Evolutionary conservation across 2,329 filamentous ascomycete genomes (phyloP), one percentile per base, ranked within the genome.

Genomic region (Simplicillium aogashimaense): DNA sequence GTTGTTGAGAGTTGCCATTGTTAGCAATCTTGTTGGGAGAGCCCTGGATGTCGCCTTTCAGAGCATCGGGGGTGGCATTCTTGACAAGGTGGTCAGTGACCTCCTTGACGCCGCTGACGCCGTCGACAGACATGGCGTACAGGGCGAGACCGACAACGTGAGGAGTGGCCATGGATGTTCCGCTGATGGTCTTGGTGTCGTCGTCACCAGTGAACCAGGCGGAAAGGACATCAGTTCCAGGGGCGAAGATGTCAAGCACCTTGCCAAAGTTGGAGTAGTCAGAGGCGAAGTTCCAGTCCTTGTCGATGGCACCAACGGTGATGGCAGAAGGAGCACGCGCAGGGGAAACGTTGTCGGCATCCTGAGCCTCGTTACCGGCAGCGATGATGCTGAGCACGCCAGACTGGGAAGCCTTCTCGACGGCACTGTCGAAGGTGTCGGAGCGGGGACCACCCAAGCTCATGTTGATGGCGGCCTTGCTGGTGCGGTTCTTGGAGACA

Each of bases 91-190:
- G 59, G 44, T 53, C 45, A 40, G 60, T 62, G 35, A 76, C 61
- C 30, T 54, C 65, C 32, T 44, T 36, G 30, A 54, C 48, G 17
- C 54, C 55, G 36, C 50, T 52, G 29, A 54, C 30, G 30, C 61
- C 59, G 42, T 71, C 56, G 12, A 74, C 58, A 9, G 62, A 63
- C 41, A 78, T 59, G 35, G 62, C 55, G 52, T 67, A 67, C 12
- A 65, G 55, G 16, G 48, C 74, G 17, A 83, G 61, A 18, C 78
- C 79, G 28, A 70, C 65, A 43, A 82, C 63, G 52, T 81, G 77
- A 1, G 78, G 78, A 3, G 66, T 60, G 4, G 78, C 74, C 77
- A 81, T 81, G n/a, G 70, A 76, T 10, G 79, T 83, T 29, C 78
- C 79, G 12, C 65, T 71, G 52, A 78, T 66, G 36, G 53, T 64